phyloP scores from a whole-genome alignment of 495 filamentous ascomycete species.

The Zalerion maritima region DNA sequence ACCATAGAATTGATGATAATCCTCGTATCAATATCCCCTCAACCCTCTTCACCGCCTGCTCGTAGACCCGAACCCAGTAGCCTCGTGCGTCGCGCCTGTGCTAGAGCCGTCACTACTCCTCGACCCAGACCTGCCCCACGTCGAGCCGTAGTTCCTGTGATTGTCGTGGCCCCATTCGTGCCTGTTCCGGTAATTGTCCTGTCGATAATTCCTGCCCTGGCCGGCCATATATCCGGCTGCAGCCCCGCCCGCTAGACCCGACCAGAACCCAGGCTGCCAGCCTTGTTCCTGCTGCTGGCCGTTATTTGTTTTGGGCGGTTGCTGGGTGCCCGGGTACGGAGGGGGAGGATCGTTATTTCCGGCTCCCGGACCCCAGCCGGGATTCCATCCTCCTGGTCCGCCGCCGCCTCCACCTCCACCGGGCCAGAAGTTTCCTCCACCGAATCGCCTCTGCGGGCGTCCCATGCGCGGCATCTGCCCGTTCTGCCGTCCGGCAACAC shows the following conservation, averaged over 20 bases:
- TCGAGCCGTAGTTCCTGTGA: conserved; percentile 32
- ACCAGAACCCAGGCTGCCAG: conserved; percentile 86
- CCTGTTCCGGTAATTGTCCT: conserved; percentile 13
- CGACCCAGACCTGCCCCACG: conserved; percentile 21
- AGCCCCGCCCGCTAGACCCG: conserved; percentile 54
- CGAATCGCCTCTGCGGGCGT: conserved; percentile 9
- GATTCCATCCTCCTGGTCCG: conserved; percentile 35
- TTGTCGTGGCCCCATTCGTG: conserved; percentile 31
- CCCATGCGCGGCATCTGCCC: conserved; percentile 1
- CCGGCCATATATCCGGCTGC: conserved; percentile 57
- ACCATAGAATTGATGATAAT: no score
- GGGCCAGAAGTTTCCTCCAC: conserved; percentile 20
- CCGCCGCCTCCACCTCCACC: conserved; percentile 34
- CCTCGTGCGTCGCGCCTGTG: conserved; percentile 48
- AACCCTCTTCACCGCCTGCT: conserved; percentile 46
- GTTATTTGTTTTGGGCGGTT: conserved; percentile 5
- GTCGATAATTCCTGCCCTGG: conserved; percentile 20
- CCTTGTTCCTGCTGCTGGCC: conserved; percentile 25
- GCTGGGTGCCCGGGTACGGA: conserved; percentile 35
- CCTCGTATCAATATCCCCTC: conserved; percentile 2
- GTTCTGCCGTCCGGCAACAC: conserved; percentile 6
- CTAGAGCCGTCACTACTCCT: conserved; percentile 27
- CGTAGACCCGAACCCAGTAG: conserved; percentile 85
- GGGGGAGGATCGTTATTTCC: conserved; percentile 44
- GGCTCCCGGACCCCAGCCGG: conserved; percentile 33